phyloP scores from a whole-genome alignment of 176 grass and related monocot species.

The Eragrostis nindensis region DNA sequence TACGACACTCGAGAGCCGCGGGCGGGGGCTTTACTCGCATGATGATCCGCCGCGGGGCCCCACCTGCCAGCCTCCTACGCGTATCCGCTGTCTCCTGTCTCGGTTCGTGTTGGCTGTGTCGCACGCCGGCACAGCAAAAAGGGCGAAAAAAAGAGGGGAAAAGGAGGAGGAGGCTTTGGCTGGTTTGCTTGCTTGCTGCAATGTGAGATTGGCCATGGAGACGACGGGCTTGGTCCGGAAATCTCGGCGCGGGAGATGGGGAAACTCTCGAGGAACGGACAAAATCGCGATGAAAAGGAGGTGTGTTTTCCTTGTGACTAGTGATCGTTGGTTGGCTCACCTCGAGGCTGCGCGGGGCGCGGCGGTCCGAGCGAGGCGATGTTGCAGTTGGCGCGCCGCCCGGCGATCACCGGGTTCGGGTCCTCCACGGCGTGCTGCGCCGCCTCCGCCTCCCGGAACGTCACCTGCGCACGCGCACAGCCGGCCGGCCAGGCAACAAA shows the following conservation, averaged over 20 bases:
- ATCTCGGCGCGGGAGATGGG: background rate
- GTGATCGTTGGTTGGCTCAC: slow-evolving; percentile 31
- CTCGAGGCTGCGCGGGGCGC: slow-evolving; percentile 60
- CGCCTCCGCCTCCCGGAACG: slow-evolving; percentile 79
- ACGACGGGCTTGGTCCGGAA: background rate
- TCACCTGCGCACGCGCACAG: slow-evolving; percentile 50
- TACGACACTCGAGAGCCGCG: background rate
- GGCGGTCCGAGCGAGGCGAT: slow-evolving; percentile 84
- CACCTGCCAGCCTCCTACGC: background rate
- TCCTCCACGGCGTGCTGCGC: slow-evolving; percentile 77
- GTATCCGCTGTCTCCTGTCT: background rate
- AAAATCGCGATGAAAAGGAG: background rate
- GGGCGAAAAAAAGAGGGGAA: background rate
- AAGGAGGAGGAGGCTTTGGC: background rate
- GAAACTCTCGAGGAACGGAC: background rate
- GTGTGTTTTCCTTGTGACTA: background rate
- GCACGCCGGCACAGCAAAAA: background rate
- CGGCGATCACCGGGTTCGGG: slow-evolving; percentile 79
- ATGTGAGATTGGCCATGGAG: background rate
- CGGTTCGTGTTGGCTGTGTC: background rate
- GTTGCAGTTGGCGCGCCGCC: slow-evolving; percentile 98
- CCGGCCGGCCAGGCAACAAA: background rate
- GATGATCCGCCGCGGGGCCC: background rate
- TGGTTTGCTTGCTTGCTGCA: background rate
- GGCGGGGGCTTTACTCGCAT: background rate